Evolutionary conservation across 768 basidiomycete species (phyloP).

Genomic region (Lepiota brunneoincarnata): DNA sequence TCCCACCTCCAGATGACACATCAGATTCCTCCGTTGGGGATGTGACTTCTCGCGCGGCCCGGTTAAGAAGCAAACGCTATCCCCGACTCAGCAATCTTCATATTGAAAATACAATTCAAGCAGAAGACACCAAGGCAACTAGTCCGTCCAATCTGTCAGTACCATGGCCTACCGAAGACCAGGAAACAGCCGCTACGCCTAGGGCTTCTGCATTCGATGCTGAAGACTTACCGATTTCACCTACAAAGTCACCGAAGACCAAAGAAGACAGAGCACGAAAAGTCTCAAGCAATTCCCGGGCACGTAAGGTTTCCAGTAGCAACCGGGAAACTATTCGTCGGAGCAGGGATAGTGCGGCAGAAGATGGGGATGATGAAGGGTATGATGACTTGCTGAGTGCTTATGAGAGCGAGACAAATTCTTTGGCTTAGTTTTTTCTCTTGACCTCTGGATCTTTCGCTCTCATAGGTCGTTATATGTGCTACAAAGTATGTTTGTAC

Average conservation of each 20-base stretch:
- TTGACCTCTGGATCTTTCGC: background rate
- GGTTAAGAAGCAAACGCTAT: constrained; percentile 54
- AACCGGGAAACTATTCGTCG: constrained; percentile 31
- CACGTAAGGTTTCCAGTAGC: constrained; percentile 48
- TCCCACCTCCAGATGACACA: constrained; percentile 32
- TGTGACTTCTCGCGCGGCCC: constrained; percentile 36
- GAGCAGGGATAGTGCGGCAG: constrained; percentile 58
- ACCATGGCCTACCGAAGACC: constrained; percentile 50
- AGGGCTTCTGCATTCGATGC: constrained; percentile 48
- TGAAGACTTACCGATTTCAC: constrained; percentile 25
- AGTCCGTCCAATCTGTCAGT: constrained; percentile 49
- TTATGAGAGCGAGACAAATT: constrained; percentile 63
- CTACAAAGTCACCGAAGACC: constrained; percentile 27
- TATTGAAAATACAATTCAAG: constrained; percentile 31
- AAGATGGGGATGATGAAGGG: constrained; percentile 76
- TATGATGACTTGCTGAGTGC: constrained; percentile 78
- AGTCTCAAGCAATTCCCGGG: constrained; percentile 30
- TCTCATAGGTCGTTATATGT: background rate
- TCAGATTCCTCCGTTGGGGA: constrained; percentile 48
- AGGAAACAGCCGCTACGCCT: constrained; percentile 55
- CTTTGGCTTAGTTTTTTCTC: background rate
- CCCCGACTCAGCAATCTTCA: constrained; percentile 47
- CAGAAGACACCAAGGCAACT: constrained; percentile 25
- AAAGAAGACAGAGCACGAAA: constrained; percentile 28
- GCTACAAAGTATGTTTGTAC: too few species aligned